A percentile compares a stretch with the other conserved stretches of the same genome.
phyloP scores from a whole-genome alignment of 805 yeast species.

The Pichia scutulata region DNA sequence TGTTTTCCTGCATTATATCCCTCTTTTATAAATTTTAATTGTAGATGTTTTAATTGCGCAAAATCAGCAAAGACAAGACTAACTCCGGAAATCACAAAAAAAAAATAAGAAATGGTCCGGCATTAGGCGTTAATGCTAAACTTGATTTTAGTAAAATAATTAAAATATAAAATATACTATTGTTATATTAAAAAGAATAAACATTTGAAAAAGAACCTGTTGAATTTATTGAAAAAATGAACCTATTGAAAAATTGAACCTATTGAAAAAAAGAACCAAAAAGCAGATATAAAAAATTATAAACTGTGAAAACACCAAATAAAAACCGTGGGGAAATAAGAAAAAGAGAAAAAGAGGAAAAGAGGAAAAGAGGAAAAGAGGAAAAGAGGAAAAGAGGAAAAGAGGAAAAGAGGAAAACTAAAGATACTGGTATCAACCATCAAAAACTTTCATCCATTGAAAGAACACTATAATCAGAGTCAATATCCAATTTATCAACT shows the following conservation, averaged over 20 bases:
- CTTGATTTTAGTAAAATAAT: too few species aligned
- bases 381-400: not conserved
- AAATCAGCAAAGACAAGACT: not conserved
- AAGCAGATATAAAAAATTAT: too few species aligned
- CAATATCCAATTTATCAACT: not conserved
- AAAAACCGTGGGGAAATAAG: too few species aligned
- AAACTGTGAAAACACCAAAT: too few species aligned
- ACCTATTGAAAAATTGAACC: too few species aligned
- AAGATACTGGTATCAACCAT: not conserved
- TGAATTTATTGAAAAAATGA: too few species aligned
- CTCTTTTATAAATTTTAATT: not conserved
- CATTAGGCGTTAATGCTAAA: not conserved
- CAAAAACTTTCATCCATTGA: conserved; percentile 1
- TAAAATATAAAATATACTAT: too few species aligned
- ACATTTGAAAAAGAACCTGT: not conserved
- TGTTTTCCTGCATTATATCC: not conserved
- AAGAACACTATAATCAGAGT: conserved; percentile 5
- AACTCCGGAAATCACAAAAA: not conserved
- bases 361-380: not conserved
- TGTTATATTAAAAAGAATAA: too few species aligned
- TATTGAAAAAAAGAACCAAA: too few species aligned
- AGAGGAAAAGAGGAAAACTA: not conserved
- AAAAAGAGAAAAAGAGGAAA: too few species aligned
- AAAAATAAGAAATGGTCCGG: not conserved
- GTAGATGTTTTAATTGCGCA: not conserved